phyloP scores from a whole-genome alignment of 495 filamentous ascomycete species.

The Hyaloscypha finlandica region DNA sequence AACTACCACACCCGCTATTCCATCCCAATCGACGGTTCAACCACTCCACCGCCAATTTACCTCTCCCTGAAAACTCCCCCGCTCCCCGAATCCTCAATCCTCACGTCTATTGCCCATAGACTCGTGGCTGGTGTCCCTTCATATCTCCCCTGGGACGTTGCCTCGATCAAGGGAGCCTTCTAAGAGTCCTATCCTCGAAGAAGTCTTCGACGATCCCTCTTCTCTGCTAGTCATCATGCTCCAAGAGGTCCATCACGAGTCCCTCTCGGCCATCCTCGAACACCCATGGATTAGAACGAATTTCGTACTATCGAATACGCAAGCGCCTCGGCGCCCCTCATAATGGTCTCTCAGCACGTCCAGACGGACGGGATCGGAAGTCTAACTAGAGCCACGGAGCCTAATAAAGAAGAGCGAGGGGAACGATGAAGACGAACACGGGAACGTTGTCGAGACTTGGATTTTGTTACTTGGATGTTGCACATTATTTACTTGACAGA shows the following conservation, averaged over 20 bases:
- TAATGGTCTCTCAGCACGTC: no score
- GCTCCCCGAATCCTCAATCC: conserved; percentile 12
- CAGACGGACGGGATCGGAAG: no score
- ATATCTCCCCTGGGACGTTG: conserved; percentile 3
- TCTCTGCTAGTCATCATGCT: conserved; percentile 26
- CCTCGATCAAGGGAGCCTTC: conserved; percentile 20
- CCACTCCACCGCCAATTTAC: no score
- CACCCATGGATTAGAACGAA: conserved; percentile 25
- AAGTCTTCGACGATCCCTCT: conserved; percentile 18
- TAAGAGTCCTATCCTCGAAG: conserved; percentile 20
- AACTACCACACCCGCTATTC: no score
- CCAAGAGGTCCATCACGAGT: conserved; percentile 22
- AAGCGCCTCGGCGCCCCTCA: neutral
- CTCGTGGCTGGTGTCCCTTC: conserved; percentile 14
- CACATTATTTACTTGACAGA: no score
- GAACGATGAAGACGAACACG: no score
- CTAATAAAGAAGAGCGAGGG: no score
- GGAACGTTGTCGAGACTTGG: no score
- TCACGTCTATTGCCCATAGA: conserved; percentile 8
- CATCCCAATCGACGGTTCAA: no score
- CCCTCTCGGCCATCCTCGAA: conserved; percentile 15
- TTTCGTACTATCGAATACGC: conserved; percentile 22
- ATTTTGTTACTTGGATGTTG: no score
- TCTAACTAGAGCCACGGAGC: no score
- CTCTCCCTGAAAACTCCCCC: neutral